Conservation (phyloP, 768 basidiomycete species). For the Amanita pallidorosea region DNA sequence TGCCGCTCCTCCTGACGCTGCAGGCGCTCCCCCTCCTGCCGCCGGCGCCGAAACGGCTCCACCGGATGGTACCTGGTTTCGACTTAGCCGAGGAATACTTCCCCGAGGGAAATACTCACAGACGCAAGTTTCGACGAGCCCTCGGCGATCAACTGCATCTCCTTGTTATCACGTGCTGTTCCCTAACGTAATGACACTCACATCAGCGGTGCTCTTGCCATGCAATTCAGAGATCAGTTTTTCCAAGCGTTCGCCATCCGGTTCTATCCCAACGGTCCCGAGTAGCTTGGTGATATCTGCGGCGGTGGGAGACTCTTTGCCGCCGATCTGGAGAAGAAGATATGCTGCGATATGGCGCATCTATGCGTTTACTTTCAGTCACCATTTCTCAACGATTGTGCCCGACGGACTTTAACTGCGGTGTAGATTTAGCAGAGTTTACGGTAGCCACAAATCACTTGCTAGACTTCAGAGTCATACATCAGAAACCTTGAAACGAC, state of each 20-base stretch:
- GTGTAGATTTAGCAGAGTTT: conserved; percentile 18
- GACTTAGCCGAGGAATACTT: not conserved
- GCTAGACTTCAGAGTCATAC: not conserved
- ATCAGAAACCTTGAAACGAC: conserved; percentile 4
- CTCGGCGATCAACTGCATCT: conserved; percentile 72
- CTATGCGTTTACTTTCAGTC: conserved; percentile 21
- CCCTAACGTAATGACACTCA: conserved; percentile 22
- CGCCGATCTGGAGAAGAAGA: conserved; percentile 92
- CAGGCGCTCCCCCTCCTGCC: conserved; percentile 36
- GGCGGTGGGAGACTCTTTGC: conserved; percentile 80
- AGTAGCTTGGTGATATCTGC: conserved; percentile 86
- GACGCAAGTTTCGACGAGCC: conserved; percentile 92
- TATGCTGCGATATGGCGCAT: conserved; percentile 95
- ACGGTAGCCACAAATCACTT: conserved; percentile 94
- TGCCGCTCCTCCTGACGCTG: conserved; percentile 52
- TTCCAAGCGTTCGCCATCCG: conserved; percentile 70
- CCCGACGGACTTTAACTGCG: conserved; percentile 32
- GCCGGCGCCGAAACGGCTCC: conserved; percentile 39
- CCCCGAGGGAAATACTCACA: conserved; percentile 32
- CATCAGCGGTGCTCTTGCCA: conserved; percentile 81
- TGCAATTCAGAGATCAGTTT: conserved; percentile 83
- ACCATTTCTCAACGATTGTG: not conserved
- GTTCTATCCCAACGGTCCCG: conserved; percentile 76
- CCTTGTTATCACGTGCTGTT: not conserved
- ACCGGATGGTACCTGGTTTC: conserved; percentile 74